Conservation (phyloP, 2,329 filamentous ascomycete genomes). For the Penicillium paneum region DNA sequence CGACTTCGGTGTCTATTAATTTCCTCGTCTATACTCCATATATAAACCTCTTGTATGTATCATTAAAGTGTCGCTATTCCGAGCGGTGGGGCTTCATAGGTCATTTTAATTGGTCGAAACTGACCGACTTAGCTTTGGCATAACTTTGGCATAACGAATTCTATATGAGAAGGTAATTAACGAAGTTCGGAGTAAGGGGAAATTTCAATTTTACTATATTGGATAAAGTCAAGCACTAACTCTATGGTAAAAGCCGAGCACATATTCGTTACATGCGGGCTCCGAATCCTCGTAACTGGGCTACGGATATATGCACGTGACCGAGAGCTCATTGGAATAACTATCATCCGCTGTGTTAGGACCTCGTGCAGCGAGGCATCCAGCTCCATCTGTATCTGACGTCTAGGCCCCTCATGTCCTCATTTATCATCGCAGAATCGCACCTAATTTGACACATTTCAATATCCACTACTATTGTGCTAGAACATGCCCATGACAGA, state of each 20-base stretch:
- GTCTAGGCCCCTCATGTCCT: slow-evolving; percentile 17
- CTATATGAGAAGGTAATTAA: background rate
- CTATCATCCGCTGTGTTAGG: background rate
- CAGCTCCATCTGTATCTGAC: slow-evolving; percentile 10
- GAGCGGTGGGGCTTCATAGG: background rate
- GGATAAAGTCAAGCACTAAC: background rate
- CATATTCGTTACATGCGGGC: background rate
- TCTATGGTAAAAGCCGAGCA: background rate
- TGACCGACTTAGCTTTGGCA: background rate
- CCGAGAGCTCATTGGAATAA: background rate
- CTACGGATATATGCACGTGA: background rate
- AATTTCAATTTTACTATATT: background rate
- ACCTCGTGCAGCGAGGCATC: slow-evolving; percentile 7
- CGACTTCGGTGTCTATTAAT: no score
- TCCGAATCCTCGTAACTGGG: background rate
- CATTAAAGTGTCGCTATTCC: no score
- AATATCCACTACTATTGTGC: background rate
- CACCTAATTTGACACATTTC: background rate
- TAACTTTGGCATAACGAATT: background rate
- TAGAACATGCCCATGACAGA: slow-evolving; percentile 38
- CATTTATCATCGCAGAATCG: background rate
- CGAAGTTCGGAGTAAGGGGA: background rate
- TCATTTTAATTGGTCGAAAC: background rate
- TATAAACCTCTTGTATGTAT: no score
- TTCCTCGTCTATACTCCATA: no score